These are phyloP conservation scores for Leucocoprinus birnbaumii DNA, from an alignment of 768 basidiomycete genomes.

Conservation along the genomic window DNA sequence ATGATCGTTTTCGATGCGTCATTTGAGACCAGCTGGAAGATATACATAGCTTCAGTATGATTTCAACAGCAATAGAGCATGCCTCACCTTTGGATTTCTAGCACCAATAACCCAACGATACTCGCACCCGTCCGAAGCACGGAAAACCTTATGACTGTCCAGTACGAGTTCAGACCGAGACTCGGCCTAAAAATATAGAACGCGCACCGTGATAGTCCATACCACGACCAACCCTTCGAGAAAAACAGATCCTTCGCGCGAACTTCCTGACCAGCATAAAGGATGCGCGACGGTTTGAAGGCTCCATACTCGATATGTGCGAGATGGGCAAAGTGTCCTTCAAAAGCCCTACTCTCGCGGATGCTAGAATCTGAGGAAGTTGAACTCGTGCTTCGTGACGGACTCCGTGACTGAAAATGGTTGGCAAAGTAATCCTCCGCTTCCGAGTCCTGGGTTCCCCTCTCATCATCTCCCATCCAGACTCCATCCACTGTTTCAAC, in stretches of 20 bases:
- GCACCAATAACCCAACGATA: conserved; percentile 6
- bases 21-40: conserved; percentile 2
- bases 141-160: conserved; percentile 3
- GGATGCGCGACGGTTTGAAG: conserved; percentile 6
- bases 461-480: conserved; percentile 4
- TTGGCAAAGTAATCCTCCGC: background rate
- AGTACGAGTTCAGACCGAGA: background rate
- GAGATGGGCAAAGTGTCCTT: conserved; percentile 8
- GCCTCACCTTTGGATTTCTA: background rate
- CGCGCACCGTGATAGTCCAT: background rate
- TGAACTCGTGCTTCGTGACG: background rate
- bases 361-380: background rate
- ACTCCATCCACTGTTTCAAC: conserved; percentile 7
- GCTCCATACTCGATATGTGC: conserved; percentile 3
- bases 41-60: background rate
- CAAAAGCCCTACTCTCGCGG: background rate
- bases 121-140: conserved; percentile 6
- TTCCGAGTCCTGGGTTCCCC: background rate
- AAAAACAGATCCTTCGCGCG: background rate
- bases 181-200: no score
- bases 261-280: conserved; percentile 6
- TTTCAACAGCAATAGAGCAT: background rate
- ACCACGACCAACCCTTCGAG: conserved; percentile 8
- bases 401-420: background rate
- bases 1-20: background rate